These are phyloP conservation scores for Pezicula carpinea DNA, from an alignment of 2,329 filamentous ascomycete species.

Conservation along the genomic window DNA sequence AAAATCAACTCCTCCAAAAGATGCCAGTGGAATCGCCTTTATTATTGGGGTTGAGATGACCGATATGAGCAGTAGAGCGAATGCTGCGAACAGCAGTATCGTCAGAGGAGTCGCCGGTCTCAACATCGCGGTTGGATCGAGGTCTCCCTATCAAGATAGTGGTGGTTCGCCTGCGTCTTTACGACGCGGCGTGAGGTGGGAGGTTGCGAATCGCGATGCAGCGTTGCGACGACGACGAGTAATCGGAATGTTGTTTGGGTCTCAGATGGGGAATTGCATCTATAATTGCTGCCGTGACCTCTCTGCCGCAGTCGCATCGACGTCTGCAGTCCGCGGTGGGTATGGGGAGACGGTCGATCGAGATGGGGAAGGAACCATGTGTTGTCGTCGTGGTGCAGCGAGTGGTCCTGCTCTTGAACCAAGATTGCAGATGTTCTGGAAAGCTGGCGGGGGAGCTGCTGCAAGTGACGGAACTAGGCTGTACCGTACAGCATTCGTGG, in stretches of 20 bases:
- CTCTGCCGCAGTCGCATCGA: constrained; percentile 3
- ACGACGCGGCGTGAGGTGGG: constrained; percentile 36
- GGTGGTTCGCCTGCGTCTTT: constrained; percentile 35
- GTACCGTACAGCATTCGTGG: not conserved
- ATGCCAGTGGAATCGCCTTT: constrained; percentile 76
- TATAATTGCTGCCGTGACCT: not conserved
- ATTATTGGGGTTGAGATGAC: constrained; percentile 91
- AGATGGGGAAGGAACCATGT: not conserved
- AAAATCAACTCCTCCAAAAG: constrained; percentile 72
- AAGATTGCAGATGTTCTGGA: constrained; percentile 1
- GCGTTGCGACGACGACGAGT: constrained; percentile 2
- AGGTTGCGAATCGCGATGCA: not conserved
- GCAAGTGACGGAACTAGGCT: constrained; percentile 2
- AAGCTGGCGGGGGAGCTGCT: constrained; percentile 4
- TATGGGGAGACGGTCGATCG: not conserved
- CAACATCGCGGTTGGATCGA: constrained; percentile 45
- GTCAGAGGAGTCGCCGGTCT: constrained; percentile 90
- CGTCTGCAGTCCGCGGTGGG: not conserved
- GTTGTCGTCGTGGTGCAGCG: not conserved
- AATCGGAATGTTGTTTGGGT: constrained; percentile 4
- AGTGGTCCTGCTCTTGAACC: not conserved
- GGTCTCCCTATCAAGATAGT: constrained; percentile 14
- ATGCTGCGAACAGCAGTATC: constrained; percentile 78
- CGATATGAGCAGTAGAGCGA: constrained; percentile 78
- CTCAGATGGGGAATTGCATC: constrained; percentile 7